A percentile compares a stretch with the other conserved stretches of the same genome.
These are phyloP conservation scores for Candida hungchunana DNA, from an alignment of 805 yeast genomes.

Conservation along the genomic window DNA sequence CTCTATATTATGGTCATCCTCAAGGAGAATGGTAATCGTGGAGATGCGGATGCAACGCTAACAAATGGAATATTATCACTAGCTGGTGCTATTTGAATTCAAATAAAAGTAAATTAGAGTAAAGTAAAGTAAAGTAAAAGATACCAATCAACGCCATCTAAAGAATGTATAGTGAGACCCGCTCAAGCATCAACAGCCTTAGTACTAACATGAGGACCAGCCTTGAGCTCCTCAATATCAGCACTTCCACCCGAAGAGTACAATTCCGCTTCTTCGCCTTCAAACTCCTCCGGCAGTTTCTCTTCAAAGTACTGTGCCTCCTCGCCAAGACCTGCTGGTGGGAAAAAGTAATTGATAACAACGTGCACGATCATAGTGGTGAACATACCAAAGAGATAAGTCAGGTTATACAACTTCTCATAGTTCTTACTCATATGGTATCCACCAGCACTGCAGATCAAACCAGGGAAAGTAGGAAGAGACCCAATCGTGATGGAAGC, in stretches of 20 bases:
- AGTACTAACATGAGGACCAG: conserved; percentile 1
- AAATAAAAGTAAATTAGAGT: no score
- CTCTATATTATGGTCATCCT: no score
- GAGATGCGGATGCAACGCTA: no score
- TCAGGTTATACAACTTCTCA: conserved; percentile 12
- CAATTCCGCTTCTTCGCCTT: conserved; percentile 4
- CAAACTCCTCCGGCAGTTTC: neutral
- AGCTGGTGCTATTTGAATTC: no score
- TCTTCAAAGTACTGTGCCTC: conserved; percentile 9
- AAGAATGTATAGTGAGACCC: no score
- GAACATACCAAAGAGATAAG: conserved; percentile 11
- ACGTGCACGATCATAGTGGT: conserved; percentile 7
- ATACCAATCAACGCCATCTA: no score
- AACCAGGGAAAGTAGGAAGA: conserved; percentile 25
- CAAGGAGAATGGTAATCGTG: no score
- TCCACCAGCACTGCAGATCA: conserved; percentile 13
- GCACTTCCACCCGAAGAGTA: conserved; percentile 3
- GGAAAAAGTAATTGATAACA: conserved; percentile 10
- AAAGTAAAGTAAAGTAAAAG: no score
- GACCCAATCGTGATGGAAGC: conserved; percentile 21
- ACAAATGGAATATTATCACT: no score
- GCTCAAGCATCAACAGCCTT: conserved; percentile 1
- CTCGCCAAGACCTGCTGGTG: conserved; percentile 14
- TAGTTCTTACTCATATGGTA: conserved; percentile 7
- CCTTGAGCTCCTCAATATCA: neutral